phyloP scores from a whole-genome alignment of 2,329 filamentous ascomycete genomes.

The Botryosphaeria dothidea region DNA sequence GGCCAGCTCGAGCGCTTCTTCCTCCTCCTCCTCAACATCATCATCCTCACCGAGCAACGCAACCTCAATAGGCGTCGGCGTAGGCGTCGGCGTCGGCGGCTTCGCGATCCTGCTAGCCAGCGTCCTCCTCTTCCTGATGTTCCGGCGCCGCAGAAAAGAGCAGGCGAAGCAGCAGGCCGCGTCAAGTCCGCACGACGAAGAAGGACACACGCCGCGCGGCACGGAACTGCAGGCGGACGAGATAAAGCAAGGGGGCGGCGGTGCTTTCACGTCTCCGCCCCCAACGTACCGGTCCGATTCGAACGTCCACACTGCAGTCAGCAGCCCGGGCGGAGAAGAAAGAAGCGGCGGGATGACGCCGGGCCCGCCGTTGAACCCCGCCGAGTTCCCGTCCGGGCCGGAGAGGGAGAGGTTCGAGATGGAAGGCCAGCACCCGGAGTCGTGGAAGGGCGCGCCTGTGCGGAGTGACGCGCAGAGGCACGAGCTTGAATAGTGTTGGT shows the following conservation, averaged over 20 bases:
- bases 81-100: conserved; percentile 25
- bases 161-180: neutral
- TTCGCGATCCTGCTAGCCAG: conserved; percentile 21
- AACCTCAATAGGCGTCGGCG: conserved; percentile 25
- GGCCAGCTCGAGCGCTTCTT: neutral
- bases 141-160: conserved; percentile 10
- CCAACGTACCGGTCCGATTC: neutral
- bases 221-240: neutral
- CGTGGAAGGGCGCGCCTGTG: neutral
- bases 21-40: neutral
- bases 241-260: neutral
- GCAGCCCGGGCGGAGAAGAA: neutral
- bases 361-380: neutral
- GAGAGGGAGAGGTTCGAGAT: conserved; percentile 9
- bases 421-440: neutral
- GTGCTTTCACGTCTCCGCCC: neutral
- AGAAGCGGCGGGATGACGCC: neutral
- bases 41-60: conserved; percentile 10
- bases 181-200: neutral
- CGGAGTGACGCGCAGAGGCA: neutral
- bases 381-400: neutral
- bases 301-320: neutral
- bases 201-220: neutral
- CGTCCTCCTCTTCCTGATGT: conserved; percentile 13
- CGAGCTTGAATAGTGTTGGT: neutral